A percentile compares a stretch with the other conserved stretches of the same genome.
These are phyloP conservation scores for Colletotrichum filicis DNA, from an alignment of 2,329 filamentous ascomycete species.

Conservation along the genomic window DNA sequence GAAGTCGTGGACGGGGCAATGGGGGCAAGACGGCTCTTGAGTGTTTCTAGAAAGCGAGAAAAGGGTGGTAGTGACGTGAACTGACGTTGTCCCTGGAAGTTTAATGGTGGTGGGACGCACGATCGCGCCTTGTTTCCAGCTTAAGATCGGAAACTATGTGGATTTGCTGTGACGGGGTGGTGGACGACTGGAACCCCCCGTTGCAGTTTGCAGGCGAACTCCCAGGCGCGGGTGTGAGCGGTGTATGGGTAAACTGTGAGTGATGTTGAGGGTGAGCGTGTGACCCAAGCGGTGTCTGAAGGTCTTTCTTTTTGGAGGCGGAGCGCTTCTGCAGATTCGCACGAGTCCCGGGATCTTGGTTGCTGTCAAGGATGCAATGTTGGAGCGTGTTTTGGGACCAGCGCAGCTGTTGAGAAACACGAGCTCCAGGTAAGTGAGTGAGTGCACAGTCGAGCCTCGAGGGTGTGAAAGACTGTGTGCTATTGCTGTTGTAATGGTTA, in stretches of 20 bases:
- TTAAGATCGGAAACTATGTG: conserved; percentile 31
- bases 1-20: background rate
- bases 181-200: conserved; percentile 5
- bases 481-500: background rate
- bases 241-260: background rate
- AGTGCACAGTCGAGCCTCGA: background rate
- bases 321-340: conserved; percentile 23
- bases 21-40: conserved; percentile 26
- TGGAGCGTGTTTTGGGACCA: conserved; percentile 34
- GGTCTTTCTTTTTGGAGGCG: conserved; percentile 5
- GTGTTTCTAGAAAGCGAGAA: conserved; percentile 25
- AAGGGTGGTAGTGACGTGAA: conserved; percentile 23
- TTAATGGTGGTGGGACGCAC: conserved; percentile 5
- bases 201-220: conserved; percentile 3
- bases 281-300: conserved; percentile 21
- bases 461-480: too few relatives aligned
- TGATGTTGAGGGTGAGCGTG: background rate
- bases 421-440: background rate
- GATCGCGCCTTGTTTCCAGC: conserved; percentile 29
- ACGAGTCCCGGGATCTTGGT: conserved; percentile 33
- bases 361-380: conserved; percentile 33
- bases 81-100: conserved; percentile 24
- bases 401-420: conserved; percentile 28
- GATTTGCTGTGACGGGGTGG: conserved; percentile 24
- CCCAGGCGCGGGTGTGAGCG: background rate